Evolutionary conservation across 768 basidiomycete species (phyloP), one percentile per base, ranked within the genome.

Genomic region (Xanthoconium stramineum): DNA sequence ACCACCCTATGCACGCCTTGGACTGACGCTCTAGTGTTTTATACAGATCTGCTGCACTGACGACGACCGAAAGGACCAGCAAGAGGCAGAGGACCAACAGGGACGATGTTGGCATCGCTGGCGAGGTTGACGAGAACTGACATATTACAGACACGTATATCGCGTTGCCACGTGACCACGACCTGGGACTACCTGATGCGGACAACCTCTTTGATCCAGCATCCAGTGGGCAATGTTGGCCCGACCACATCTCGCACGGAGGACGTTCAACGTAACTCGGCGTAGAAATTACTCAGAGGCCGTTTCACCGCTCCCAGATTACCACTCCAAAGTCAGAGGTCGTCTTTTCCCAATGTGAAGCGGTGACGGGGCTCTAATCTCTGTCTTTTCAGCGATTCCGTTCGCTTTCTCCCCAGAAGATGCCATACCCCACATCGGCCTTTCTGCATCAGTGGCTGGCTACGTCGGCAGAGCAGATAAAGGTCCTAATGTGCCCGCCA

Each of bases 21-120:
- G 54, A 80, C 88, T 75, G 70, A 94, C 91, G 74, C 63, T 91
- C 93, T 57, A 96, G 76, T 55, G 83, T 68, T 72, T 91, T 91
- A 73, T 96, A 97, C 46, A 88, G 78, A 74, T 94, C 91, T 5
- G 83, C 80, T 28, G 88, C 91, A 29, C 66, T 65, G 45, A 63
- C 72, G 1, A 65, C 1, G 39, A 60, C 55, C 5, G 71, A 70
- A 36, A 78, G 65, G 47, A 69, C 53, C 15, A 70, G 56, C 44
- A 74, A 56, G 29, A 78, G 58, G 6, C 77, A 30, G 15, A 66
- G 39, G 63, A 57, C 33, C 72, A 59, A 19, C 15, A 63, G 35
- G 72, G 66, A 54, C 66, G 58, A 39, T 24, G 66, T 50, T 39
- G 57, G 61, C 73, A 74, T 72, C 49, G 50, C 30, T 55, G 46